A percentile compares a stretch with the other conserved stretches of the same genome.
Evolutionary conservation across 2,329 filamentous ascomycete genomes (phyloP).

Genomic region (Neocatenulostroma microsporum): DNA sequence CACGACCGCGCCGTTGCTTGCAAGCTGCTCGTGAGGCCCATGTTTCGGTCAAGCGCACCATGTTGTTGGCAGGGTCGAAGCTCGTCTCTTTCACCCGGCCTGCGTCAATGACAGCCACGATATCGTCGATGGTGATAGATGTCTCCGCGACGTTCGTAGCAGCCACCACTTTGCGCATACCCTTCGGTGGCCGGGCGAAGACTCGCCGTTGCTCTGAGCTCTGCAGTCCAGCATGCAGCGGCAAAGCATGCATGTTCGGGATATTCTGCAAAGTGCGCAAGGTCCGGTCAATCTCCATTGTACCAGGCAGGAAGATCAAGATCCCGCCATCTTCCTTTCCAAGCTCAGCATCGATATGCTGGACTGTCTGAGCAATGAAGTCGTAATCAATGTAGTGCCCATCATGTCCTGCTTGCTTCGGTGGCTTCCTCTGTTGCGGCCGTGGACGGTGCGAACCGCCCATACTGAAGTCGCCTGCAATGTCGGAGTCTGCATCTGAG

Average conservation of each 20-base stretch:
- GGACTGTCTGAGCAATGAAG: constrained; percentile 70
- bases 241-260: constrained; percentile 72
- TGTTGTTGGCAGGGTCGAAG: constrained; percentile 85
- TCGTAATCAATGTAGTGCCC: constrained; percentile 90
- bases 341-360: constrained; percentile 62
- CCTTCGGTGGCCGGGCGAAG: constrained; percentile 74
- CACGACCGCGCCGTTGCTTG: constrained; percentile 86
- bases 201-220: constrained; percentile 94
- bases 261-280: constrained; percentile 68
- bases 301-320: constrained; percentile 88
- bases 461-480: constrained; percentile 40
- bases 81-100: constrained; percentile 97
- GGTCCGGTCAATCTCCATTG: constrained; percentile 73
- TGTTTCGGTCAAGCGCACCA: constrained; percentile 83
- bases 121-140: constrained; percentile 95
- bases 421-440: constrained; percentile 70
- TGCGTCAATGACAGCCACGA: constrained; percentile 93
- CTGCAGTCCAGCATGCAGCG: constrained; percentile 87
- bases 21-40: constrained; percentile 95
- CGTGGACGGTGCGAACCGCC: constrained; percentile 58
- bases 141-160: constrained; percentile 98
- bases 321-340: constrained; percentile 76
- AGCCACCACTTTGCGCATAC: constrained; percentile 84
- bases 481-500: constrained; percentile 42
- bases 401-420: constrained; percentile 68